These are phyloP conservation scores for Fusarium keratoplasticum DNA, from an alignment of 2,329 filamentous ascomycete species.

Conservation along the genomic window DNA sequence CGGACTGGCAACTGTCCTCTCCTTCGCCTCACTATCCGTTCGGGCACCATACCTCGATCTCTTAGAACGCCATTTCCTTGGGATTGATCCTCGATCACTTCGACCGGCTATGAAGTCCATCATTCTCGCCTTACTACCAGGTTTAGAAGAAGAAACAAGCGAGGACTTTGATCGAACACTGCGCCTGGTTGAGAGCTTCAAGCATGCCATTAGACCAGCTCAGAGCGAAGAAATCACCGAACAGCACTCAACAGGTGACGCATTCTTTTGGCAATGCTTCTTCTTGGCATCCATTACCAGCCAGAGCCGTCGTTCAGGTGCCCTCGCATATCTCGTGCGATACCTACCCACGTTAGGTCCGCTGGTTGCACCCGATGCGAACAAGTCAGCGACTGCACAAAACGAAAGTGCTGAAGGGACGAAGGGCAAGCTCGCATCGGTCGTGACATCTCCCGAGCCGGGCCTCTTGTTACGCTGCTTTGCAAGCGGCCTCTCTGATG, in stretches of 20 bases:
- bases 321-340: constrained; percentile 85
- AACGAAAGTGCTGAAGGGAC: constrained; percentile 46
- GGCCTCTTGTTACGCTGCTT: constrained; percentile 92
- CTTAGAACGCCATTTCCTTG: constrained; percentile 82
- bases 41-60: constrained; percentile 87
- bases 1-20: constrained; percentile 87
- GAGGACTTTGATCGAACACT: constrained; percentile 95
- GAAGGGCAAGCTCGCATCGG: constrained; percentile 64
- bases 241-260: constrained; percentile 73
- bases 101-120: constrained; percentile 92
- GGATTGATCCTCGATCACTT: constrained; percentile 76
- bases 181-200: constrained; percentile 81
- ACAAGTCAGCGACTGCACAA: constrained; percentile 24
- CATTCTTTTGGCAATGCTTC: constrained; percentile 98
- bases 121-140: constrained; percentile 88
- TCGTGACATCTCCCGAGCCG: constrained; percentile 90
- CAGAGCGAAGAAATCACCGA: constrained; percentile 62
- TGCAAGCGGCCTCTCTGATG: constrained; percentile 86
- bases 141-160: constrained; percentile 93
- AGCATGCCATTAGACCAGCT: constrained; percentile 70
- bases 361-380: neutral
- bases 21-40: constrained; percentile 93
- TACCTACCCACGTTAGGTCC: constrained; percentile 70
- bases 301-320: constrained; percentile 84
- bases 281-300: constrained; percentile 95